Evolutionary conservation across 2,329 filamentous ascomycete species (phyloP), one percentile per base, ranked within the genome.

Genomic region (Diaporthe caulivora): DNA sequence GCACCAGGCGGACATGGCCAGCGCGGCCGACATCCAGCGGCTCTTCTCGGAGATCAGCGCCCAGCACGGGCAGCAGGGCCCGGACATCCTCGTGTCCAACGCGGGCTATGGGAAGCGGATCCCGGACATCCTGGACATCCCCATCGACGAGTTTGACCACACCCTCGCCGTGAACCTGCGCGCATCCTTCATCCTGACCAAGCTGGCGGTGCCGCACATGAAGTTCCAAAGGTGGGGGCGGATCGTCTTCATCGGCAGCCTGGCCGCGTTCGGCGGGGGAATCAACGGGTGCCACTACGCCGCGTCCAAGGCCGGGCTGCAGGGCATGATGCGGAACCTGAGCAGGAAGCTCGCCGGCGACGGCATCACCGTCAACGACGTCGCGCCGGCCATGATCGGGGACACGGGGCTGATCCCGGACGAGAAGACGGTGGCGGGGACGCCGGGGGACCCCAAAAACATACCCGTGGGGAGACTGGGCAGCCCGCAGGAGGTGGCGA

Each of bases 371-470:
- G 89, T 92, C 72, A 92, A 93, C 74, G 90, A 92, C 75, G 89
- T 93, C n/a, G 89, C 90, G 3, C 91, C 91, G 0, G 91, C 91
- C 3, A 92, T 93, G 90, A 92, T 93, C 76, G 90, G 90, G 5
- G 87, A 89, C 29, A 91, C 89, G 3, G 89, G 89, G 1, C 89
- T 92, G 89, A 90, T 92, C 54, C 88, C 89, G 2, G 85, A 89
- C 74, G 87, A 87, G 53, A 86, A 88, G 75, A 79, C 79, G 18
- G 81, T 87, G 21, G 81, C 82, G 76, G 86, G 87, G 26, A 88
- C 88, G 68, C 86, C 90, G 0, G 90, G 90, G 0, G 87, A 91
- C 76, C 88, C 90, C 31, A 87, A 84, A 76, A 87, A 87, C 37
- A 92, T 92, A 55, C 90, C 90, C 0, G 84, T 92, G 2, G 88